Evolutionary conservation across 257 asterid species (phyloP), one percentile per base, ranked within the genome.

Genomic region (Primulina huaijiensis): DNA sequence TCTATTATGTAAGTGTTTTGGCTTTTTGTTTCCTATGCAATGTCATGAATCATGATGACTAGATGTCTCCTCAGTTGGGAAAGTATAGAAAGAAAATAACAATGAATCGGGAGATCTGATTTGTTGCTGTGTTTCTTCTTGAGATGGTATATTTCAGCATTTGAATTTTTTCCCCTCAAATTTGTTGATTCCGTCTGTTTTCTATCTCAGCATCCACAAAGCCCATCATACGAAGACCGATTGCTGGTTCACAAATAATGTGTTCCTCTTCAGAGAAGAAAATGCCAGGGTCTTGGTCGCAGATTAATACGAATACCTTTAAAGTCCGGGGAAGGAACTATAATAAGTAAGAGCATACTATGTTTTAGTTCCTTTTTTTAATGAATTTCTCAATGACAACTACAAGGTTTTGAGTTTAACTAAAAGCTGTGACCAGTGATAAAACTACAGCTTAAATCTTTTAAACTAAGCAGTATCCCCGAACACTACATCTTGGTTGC

Each of bases 321-420:
- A 89, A 81, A 84, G 92, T 93, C 68, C 97, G 99, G 2, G 96
- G 89, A 30, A 66, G 68, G 60, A 90, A 83, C 75, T 93, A 76
- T 75, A 55, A 75, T 57, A 89, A 80, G 99, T 93, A 76, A 82
- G 85, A 67, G 34, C 55, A 57, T 67, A 10, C 34, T 65, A 35
- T 50, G 17, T 68, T 65, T 64, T 21, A 20, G 57, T 50, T 60
- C 38, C 64, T 19, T 7, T 57, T 25, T 66, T 46, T 27, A n/a
- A n/a, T 46, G 35, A 62, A 56, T 16, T 35, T 14, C 20, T 50
- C 57, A 17, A 17, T 50, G 57, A 16, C 20, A 50, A 50, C 21
- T 5, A 50, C 8, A 17, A 50, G 20, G 20, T 50, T 50, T 17
- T 50, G 57, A 2, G 16, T 50, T 50, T 50, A 16, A 50, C 19